These are phyloP conservation scores for Colletotrichum brevisporum DNA, from an alignment of 2,329 filamentous ascomycete species.

Conservation along the genomic window DNA sequence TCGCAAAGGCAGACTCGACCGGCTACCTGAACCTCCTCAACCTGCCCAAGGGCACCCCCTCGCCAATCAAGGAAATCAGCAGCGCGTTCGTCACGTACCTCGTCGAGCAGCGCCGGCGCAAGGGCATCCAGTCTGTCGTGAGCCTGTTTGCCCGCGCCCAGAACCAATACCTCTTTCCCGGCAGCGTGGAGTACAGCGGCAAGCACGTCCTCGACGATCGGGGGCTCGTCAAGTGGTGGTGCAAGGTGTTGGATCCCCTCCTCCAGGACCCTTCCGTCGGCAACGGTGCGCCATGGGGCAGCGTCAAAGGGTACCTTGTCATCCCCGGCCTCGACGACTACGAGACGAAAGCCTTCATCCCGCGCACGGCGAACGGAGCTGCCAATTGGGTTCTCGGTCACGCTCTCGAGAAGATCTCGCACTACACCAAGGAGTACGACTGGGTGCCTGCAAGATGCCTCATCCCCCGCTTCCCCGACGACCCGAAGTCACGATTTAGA, in stretches of 20 bases:
- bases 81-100: slow-evolving; percentile 84
- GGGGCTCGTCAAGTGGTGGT: slow-evolving; percentile 96
- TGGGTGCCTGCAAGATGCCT: slow-evolving; percentile 83
- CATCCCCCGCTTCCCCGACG: slow-evolving; percentile 92
- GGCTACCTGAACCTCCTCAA: slow-evolving; percentile 82
- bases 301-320: slow-evolving; percentile 83
- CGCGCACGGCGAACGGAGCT: slow-evolving; percentile 65
- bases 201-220: slow-evolving; percentile 96
- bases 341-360: slow-evolving; percentile 85
- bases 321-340: slow-evolving; percentile 89
- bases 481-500: slow-evolving; percentile 92
- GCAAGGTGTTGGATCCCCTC: slow-evolving; percentile 84
- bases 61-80: slow-evolving; percentile 81
- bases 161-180: slow-evolving; percentile 94
- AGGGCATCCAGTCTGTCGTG: slow-evolving; percentile 78
- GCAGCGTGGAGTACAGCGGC: slow-evolving; percentile 84
- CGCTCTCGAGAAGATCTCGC: slow-evolving; percentile 76
- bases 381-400: slow-evolving; percentile 78
- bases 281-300: slow-evolving; percentile 54
- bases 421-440: slow-evolving; percentile 71
- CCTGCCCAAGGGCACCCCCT: slow-evolving; percentile 73
- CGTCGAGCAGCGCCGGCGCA: slow-evolving; percentile 75
- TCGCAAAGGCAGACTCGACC: slow-evolving; percentile 97
- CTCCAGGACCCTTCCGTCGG: slow-evolving; percentile 63
- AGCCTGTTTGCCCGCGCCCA: slow-evolving; percentile 95